Conservation (phyloP, 2,329 filamentous ascomycete species). For the Aspergillus proliferans region DNA sequence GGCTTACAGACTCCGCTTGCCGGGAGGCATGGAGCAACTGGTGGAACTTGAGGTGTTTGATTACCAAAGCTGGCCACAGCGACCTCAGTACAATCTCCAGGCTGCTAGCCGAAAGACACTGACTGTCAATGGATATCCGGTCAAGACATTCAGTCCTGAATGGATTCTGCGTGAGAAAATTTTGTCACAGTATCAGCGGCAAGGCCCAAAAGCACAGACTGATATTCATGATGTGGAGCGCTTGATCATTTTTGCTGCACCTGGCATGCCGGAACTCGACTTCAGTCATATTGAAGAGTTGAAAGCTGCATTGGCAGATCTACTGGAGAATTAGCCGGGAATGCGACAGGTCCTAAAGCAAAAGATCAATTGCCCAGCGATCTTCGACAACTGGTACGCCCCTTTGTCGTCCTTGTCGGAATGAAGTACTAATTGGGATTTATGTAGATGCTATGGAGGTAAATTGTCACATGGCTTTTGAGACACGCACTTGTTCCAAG, state of each 20-base stretch:
- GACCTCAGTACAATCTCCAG: constrained; percentile 12
- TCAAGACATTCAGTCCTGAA: constrained; percentile 12
- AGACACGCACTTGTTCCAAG: background rate
- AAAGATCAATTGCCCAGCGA: constrained; percentile 12
- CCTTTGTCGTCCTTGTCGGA: background rate
- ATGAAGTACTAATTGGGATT: background rate
- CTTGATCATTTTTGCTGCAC: background rate
- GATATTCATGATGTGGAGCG: constrained; percentile 10
- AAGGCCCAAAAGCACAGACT: constrained; percentile 9
- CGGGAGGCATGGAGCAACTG: background rate
- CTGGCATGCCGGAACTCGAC: constrained; percentile 10
- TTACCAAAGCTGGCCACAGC: constrained; percentile 9
- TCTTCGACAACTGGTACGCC: constrained; percentile 2
- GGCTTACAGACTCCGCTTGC: background rate
- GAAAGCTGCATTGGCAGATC: constrained; percentile 8
- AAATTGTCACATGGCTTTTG: background rate
- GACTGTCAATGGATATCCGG: constrained; percentile 6
- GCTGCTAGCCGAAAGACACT: constrained; percentile 5
- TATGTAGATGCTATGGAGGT: background rate
- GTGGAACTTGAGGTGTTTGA: background rate
- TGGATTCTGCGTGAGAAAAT: constrained; percentile 17
- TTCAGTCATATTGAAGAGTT: constrained; percentile 12
- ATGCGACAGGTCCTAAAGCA: constrained; percentile 8
- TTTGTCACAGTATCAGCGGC: constrained; percentile 13
- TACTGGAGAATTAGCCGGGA: constrained; percentile 9